These are phyloP conservation scores for Hordeum pubiflorum DNA, from an alignment of 202 grass and related monocot species.

Conservation along the genomic window DNA sequence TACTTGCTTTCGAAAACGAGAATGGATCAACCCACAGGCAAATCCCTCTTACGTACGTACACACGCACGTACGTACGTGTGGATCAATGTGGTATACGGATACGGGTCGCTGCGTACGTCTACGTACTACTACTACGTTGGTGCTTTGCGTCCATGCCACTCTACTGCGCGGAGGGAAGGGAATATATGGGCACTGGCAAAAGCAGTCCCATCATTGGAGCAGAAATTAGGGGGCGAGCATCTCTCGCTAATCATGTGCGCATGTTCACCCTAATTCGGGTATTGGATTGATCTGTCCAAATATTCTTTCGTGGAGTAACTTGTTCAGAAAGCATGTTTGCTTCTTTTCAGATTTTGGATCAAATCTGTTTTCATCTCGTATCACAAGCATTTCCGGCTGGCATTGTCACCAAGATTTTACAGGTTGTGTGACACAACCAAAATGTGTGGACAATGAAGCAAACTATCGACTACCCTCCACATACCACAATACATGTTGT, in stretches of 20 bases:
- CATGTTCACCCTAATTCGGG: background rate
- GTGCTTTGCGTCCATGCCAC: background rate
- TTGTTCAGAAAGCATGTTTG: slow-evolving; percentile 13
- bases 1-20: background rate
- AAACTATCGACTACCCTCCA: too few relatives aligned
- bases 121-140: background rate
- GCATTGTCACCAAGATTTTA: too few relatives aligned
- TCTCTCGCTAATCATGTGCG: slow-evolving; percentile 17
- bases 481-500: too few relatives aligned
- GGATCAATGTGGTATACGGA: background rate
- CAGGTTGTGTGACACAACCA: too few relatives aligned
- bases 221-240: background rate
- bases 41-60: background rate
- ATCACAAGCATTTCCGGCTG: background rate
- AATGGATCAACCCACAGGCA: too few relatives aligned
- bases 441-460: too few relatives aligned
- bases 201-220: background rate
- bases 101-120: background rate
- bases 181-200: background rate
- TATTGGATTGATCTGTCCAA: background rate
- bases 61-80: background rate
- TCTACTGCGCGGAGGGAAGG: background rate
- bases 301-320: background rate
- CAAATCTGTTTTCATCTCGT: too few relatives aligned
- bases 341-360: background rate